phyloP scores from a whole-genome alignment of 2,329 filamentous ascomycete species.

The Endothia cerciana region DNA sequence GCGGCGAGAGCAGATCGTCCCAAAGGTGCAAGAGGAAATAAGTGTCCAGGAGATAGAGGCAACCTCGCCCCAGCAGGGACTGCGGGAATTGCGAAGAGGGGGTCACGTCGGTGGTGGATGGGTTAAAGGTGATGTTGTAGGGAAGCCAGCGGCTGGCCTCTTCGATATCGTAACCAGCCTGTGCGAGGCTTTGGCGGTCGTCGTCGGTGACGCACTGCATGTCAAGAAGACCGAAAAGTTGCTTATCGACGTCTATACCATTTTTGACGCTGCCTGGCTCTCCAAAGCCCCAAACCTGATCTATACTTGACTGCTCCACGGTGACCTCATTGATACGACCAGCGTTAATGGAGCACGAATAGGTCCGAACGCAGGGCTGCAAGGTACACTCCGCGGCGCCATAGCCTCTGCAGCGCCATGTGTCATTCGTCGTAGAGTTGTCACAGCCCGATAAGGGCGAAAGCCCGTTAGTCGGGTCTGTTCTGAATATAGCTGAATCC shows the following conservation, averaged over 20 bases:
- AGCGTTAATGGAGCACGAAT: slow-evolving; percentile 13
- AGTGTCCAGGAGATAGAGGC: not conserved
- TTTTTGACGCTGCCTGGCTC: too few species aligned
- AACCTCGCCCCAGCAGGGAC: not conserved
- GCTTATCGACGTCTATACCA: too few species aligned
- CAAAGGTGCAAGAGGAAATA: not conserved
- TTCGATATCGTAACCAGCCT: not conserved
- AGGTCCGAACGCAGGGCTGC: slow-evolving; percentile 16
- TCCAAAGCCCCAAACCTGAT: too few species aligned
- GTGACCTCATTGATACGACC: slow-evolving; percentile 6
- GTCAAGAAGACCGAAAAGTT: not conserved
- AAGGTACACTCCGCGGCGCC: slow-evolving; percentile 12
- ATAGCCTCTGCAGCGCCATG: slow-evolving; percentile 20
- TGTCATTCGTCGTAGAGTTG: not conserved
- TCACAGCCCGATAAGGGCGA: not conserved
- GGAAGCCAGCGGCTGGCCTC: slow-evolving; percentile 5
- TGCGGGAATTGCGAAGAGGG: not conserved
- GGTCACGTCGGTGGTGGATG: not conserved
- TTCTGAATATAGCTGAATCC: not conserved
- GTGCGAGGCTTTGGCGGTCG: not conserved
- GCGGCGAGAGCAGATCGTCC: not conserved
- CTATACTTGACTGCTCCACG: slow-evolving; percentile 1
- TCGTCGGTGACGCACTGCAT: slow-evolving; percentile 8
- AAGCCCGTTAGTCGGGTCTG: not conserved
- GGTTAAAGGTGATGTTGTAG: slow-evolving; percentile 13